These are phyloP conservation scores for Plasmodium inui DNA, from an alignment of 169 alveolate genomes.

Conservation along the genomic window DNA sequence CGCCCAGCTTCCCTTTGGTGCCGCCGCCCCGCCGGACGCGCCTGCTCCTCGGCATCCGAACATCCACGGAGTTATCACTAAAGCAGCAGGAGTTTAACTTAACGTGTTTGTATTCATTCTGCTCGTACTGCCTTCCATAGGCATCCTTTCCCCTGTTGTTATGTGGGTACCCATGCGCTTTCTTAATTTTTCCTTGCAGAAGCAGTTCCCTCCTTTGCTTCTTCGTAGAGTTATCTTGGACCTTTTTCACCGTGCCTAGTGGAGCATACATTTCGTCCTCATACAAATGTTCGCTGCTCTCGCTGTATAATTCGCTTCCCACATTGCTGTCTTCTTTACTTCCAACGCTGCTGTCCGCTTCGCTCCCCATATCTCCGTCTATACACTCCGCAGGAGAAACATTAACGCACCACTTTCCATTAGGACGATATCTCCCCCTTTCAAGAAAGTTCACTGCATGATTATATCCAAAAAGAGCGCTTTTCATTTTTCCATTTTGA, in stretches of 20 bases:
- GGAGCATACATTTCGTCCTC: background rate
- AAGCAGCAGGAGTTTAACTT: conserved; percentile 20
- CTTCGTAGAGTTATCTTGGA: background rate
- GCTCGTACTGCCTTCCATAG: conserved; percentile 11
- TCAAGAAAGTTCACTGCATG: background rate
- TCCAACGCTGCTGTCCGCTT: background rate
- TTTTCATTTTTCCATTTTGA: conserved; percentile 58
- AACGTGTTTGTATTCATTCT: conserved; percentile 6
- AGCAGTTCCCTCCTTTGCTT: background rate
- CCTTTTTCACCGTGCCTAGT: background rate
- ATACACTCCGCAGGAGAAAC: background rate
- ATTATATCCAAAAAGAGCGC: background rate
- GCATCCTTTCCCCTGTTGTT: background rate
- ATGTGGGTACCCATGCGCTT: background rate
- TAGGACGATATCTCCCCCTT: background rate
- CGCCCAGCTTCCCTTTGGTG: background rate
- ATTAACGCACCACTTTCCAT: background rate
- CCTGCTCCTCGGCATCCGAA: background rate
- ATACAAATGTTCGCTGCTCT: background rate
- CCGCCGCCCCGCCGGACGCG: background rate
- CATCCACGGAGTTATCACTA: conserved; percentile 51
- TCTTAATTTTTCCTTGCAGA: background rate
- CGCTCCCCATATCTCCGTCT: background rate
- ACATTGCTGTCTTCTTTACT: background rate
- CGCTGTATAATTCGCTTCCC: background rate